Base-by-base conservation (phyloP, 306 rosid species). In the Cucumis melo region DNA sequence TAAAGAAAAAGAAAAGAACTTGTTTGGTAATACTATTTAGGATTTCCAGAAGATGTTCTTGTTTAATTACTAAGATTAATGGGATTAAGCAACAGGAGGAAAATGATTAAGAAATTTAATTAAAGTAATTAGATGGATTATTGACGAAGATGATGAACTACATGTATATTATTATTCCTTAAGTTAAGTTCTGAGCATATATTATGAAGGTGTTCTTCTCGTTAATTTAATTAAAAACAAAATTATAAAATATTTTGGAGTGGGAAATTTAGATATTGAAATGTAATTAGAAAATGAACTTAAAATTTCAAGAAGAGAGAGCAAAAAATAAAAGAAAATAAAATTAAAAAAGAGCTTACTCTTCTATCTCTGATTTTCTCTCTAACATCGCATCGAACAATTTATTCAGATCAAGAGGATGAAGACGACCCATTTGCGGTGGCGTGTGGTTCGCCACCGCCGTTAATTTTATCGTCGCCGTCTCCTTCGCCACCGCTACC, bases 341-440 rank as follows among this genome's bases (percentile, higher is more conserved):
- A 39, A 27, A 34, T n/a, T n/a, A 75, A 58, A 24, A 56, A 44
- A 17, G 2, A 75, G 36, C 56, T 50, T 77, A 62, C 57, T 61
- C 79, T 61, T 19, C 39, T 59, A 63, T 63, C 46, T 63, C 70
- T 62, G 68, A 32, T 29, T 10, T 14, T 60, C 20, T 75, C 34
- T 76, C 79, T 60, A 77, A 61, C 39, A 77, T 27, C 79, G 36
- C 41, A 44, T 59, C 32, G 24, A 38, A 1, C 56, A 39, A 20
- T 58, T 58, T 71, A 77, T 2, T 68, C 74, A 67, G 86, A 85
- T 91, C 87, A 93, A 85, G 98, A 91, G 62, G 98, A 91, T 55
- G 98, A 93, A 38, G 95, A 94, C 0, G 97, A 94, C 59, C 97
- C 97, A 87, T 94, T 85, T 65, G 77, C 90, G 42, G 65, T 84